These are phyloP conservation scores for Aspergillus wentii DNA, from an alignment of 495 filamentous ascomycete genomes.

Conservation along the genomic window DNA sequence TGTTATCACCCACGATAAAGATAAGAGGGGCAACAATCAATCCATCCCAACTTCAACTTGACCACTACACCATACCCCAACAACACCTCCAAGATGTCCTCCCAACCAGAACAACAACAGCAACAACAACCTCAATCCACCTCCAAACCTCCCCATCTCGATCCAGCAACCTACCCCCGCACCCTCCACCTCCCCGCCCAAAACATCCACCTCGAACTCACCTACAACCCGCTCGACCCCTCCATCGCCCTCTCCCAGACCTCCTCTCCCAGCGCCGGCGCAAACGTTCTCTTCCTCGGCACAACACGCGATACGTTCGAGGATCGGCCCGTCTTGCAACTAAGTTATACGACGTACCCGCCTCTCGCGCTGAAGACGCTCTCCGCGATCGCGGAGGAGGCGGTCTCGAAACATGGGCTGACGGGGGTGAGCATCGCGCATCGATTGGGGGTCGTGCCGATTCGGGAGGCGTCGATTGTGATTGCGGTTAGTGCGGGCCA, in stretches of 20 bases:
- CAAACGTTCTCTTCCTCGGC: constrained; percentile 82
- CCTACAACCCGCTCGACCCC: constrained; percentile 57
- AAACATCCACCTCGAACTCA: constrained; percentile 45
- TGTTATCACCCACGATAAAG: no score
- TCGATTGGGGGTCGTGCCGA: constrained; percentile 78
- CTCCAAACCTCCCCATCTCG: constrained; percentile 26
- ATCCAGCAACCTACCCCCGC: constrained; percentile 41
- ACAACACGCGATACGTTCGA: constrained; percentile 86
- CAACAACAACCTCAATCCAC: constrained; percentile 3
- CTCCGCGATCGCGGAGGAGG: constrained; percentile 54
- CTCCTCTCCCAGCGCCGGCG: constrained; percentile 75
- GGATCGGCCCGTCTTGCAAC: constrained; percentile 64
- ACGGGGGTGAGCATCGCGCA: constrained; percentile 74
- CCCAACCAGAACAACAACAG: background rate
- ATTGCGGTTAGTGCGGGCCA: constrained; percentile 85
- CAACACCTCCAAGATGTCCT: background rate
- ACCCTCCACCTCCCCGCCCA: constrained; percentile 17
- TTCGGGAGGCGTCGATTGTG: constrained; percentile 87
- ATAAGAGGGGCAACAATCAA: no score
- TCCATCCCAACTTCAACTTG: no score
- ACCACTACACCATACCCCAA: no score
- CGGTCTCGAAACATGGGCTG: constrained; percentile 57
- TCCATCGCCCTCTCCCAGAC: constrained; percentile 59
- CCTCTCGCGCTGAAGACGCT: constrained; percentile 75
- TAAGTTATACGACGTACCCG: constrained; percentile 80